Base-by-base conservation (phyloP, 371 early-diverging fungal genomes). In the Mortierella sp. region DNA sequence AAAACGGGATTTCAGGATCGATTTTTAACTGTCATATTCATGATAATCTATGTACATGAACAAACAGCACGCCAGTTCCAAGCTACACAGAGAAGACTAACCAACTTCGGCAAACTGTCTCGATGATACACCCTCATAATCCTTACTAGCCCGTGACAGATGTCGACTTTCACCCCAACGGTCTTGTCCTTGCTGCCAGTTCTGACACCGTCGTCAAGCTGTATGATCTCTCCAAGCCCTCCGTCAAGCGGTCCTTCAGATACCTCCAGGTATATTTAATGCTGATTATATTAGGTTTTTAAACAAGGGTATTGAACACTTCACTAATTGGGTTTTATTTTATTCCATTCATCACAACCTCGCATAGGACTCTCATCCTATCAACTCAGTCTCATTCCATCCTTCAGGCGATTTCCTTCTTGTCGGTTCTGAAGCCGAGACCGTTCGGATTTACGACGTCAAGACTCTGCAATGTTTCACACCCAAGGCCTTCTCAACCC, bases 141-240 rank as follows among this genome's bases (percentile, higher is more conserved):
- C 23, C 47, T 49, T 43, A 27, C 15, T 79, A 83, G 53, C 86
- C 89, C 30, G 90, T 97, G 24, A 95, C 93, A 32, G 96, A 95
- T 56, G 79, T 95, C 11, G 87, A 89, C 32, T 97, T 96, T 75
- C 97, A 98, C 68, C 98, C 98, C 7, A 95, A 96, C 63, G 94
- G 95, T 17, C 80, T 90, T 9, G 93, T 95, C 4, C 84, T 97
- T 30, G 98, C 96, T 2, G 91, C 92, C 46, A 91, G 94, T 66
- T 89, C 95, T 1, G 94, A 94, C 27, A 97, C 97, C 64, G 86
- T 82, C 64, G 91, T 97, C 62, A 95, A 95, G 79, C 71, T 98
- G 47, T 98, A 92, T 72, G 97, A 97, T 79, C 78, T 98, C 49
- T 87, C 91, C 26, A 92, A 89, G 63, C 83, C 90, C 8, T 86